Percentiles rank a stretch among this genome's conserved stretches.
Evolutionary conservation across 306 rosid species (phyloP).

Genomic region (Prunus mongolica): DNA sequence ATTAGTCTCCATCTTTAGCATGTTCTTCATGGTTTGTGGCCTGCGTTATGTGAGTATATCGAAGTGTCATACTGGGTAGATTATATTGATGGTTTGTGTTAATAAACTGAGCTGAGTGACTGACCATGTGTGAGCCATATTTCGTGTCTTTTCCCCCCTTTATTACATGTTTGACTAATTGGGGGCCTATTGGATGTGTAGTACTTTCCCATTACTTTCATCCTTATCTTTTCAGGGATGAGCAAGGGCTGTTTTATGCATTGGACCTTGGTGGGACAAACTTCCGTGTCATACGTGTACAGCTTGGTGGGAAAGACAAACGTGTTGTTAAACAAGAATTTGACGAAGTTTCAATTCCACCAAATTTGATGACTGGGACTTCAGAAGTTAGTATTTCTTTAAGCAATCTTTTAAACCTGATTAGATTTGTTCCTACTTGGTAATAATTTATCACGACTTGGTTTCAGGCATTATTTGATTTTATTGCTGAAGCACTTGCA

Average conservation of each 20-base stretch:
- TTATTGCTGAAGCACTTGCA: constrained; percentile 69
- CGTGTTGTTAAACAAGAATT: constrained; percentile 53
- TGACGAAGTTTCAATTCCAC: constrained; percentile 91
- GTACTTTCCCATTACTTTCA: constrained; percentile 5
- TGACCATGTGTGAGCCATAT: neutral
- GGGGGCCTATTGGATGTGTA: neutral
- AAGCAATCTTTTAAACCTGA: constrained; percentile 18
- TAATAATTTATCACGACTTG: constrained; percentile 23
- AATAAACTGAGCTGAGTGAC: neutral
- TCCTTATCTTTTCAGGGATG: constrained; percentile 51
- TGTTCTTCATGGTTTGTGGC: neutral
- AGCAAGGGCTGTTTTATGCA: constrained; percentile 86
- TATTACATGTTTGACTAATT: neutral
- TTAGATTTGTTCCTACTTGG: constrained; percentile 8
- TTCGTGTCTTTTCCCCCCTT: neutral
- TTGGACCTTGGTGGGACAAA: constrained; percentile 98
- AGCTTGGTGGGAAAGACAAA: constrained; percentile 74
- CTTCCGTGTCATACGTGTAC: constrained; percentile 84
- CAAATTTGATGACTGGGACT: constrained; percentile 79
- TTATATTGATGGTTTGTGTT: neutral
- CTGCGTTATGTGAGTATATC: neutral
- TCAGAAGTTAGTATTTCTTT: constrained; percentile 63
- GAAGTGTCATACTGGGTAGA: neutral
- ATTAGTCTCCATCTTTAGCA: neutral
- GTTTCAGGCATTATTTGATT: constrained; percentile 84